A percentile compares a stretch with the other conserved stretches of the same genome.
Conservation (phyloP, 352 stramenopile species). For the Globisporangium carolinianum region DNA sequence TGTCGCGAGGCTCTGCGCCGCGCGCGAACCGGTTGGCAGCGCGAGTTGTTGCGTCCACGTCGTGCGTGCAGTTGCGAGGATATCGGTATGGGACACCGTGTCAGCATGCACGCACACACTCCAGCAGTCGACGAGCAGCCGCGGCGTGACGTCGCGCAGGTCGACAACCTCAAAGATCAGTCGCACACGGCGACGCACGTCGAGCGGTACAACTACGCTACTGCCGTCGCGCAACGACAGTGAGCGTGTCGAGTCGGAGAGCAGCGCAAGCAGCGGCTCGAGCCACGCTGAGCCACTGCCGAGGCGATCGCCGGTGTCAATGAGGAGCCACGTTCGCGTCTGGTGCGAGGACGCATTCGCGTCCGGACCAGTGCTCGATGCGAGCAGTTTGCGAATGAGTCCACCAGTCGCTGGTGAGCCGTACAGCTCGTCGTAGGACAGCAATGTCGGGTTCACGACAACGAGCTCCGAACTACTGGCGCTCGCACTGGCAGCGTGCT, state of each 20-base stretch:
- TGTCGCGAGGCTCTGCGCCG: constrained; percentile 7
- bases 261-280: constrained; percentile 18
- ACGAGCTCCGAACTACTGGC: constrained; percentile 15
- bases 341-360: neutral
- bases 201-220: neutral
- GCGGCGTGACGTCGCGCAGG: constrained; percentile 7
- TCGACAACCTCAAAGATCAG: constrained; percentile 13
- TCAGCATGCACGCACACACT: constrained; percentile 1
- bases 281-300: constrained; percentile 14
- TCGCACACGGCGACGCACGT: constrained; percentile 5
- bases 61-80: constrained; percentile 1
- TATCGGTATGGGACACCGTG: constrained; percentile 4
- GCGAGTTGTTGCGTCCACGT: constrained; percentile 4
- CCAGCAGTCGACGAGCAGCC: constrained; percentile 9
- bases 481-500: neutral
- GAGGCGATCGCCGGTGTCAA: constrained; percentile 19
- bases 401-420: constrained; percentile 1
- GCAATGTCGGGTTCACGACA: constrained; percentile 22
- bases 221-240: constrained; percentile 4
- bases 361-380: neutral
- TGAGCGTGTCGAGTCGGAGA: neutral
- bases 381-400: constrained; percentile 3
- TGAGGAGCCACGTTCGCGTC: constrained; percentile 19
- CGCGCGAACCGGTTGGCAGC: constrained; percentile 1
- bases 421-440: constrained; percentile 30